Evolutionary conservation across 192 early-diverging fungal species (phyloP), one percentile per base, ranked within the genome.

Genomic region (Podila verticillata): DNA sequence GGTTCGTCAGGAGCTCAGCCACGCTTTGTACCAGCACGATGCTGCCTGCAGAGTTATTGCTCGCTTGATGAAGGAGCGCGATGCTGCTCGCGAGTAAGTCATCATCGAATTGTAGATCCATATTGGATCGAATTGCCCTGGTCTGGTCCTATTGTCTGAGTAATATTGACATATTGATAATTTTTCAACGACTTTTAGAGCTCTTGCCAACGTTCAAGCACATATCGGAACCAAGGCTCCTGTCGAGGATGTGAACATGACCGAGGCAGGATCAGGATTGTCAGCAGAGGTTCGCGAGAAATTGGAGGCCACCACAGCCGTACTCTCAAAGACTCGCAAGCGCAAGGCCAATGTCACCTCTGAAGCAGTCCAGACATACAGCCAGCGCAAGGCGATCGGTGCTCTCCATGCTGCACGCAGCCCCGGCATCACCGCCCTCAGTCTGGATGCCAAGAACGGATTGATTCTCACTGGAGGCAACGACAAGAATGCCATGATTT

Each of bases 41-140:
- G 98, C 98, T 28, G 95, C 96, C 2, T 94, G 95, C 66, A 82
- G 98, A 63, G 98, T 99, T 5, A 94, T 98, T 83, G 97, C 96
- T 4, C 87, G 98, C 31, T 83, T 98, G 30, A 86, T 94, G 72
- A 92, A 92, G 74, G 98, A 99, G 77, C 88, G 95, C 35, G 96
- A 99, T 82, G 90, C 94, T 64, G 96, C 96, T 48, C 87, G 97
- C 48, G 89, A 90, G 86, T 88, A 84, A 75, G 82, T 79, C 31
- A 49, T 30, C 24, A 2, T 57, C 47, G 56, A 28, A 15, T 63
- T 4, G 5, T 35, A 22, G 32, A 24, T 26, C 31, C 29, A 31
- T 12, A 12, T 20, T 17, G 15, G 39, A 44, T 44, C 39, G 39
- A 44, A n/a, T n/a, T n/a, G 39, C 39, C 39, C 17, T 15, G 39